phyloP scores from a whole-genome alignment of 2,329 filamentous ascomycete species.

The Orbilia blumenaviensis region DNA sequence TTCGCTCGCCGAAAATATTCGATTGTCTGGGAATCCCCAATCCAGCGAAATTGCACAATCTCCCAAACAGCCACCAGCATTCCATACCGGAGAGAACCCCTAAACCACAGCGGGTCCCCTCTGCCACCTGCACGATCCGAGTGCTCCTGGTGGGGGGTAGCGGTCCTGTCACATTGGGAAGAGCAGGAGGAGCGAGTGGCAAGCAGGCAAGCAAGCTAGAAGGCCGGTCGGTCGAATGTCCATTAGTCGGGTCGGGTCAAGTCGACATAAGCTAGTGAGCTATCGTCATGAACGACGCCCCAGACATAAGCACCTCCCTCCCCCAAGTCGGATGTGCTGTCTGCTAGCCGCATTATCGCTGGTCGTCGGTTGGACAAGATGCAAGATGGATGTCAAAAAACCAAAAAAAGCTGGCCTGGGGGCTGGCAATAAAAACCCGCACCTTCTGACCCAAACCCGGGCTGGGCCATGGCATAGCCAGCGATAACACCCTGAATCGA shows the following conservation, averaged over 20 bases:
- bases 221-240: too few relatives aligned
- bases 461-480: too few relatives aligned
- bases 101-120: constrained; percentile 25
- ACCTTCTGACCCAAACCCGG: constrained; percentile 48
- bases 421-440: constrained; percentile 35
- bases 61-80: constrained; percentile 40
- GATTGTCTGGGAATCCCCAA: constrained; percentile 34
- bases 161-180: not conserved
- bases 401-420: too few relatives aligned
- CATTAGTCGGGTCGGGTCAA: not conserved
- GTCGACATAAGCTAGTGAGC: constrained; percentile 12
- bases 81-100: constrained; percentile 21
- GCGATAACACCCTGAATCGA: constrained; percentile 46
- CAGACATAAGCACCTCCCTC: constrained; percentile 40
- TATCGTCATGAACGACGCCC: constrained; percentile 33
- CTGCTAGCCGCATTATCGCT: constrained; percentile 25
- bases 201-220: not conserved
- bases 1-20: constrained; percentile 14
- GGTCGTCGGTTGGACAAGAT: constrained; percentile 13
- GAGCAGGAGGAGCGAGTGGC: not conserved
- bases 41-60: constrained; percentile 46
- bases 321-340: constrained; percentile 49
- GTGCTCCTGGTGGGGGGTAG: constrained; percentile 21
- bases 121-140: constrained; percentile 1
- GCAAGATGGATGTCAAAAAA: constrained; percentile 1